These are phyloP conservation scores for Boehmeria nivea DNA, from an alignment of 306 rosid species.

Conservation along the genomic window DNA sequence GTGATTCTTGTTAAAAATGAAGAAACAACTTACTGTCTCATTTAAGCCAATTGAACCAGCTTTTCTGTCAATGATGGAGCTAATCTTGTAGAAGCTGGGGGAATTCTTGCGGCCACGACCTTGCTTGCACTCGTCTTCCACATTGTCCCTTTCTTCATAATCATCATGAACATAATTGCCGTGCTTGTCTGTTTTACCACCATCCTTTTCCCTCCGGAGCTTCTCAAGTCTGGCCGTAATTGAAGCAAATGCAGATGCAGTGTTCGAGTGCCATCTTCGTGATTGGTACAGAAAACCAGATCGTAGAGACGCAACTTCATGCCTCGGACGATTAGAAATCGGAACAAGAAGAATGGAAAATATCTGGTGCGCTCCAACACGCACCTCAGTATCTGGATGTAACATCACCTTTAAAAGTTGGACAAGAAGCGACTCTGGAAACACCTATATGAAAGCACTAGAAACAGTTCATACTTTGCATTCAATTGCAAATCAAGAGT, in stretches of 20 bases:
- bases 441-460: slow-evolving; percentile 49
- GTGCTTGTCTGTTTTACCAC: slow-evolving; percentile 38
- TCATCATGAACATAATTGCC: slow-evolving; percentile 36
- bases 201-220: slow-evolving; percentile 68
- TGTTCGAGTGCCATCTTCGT: slow-evolving; percentile 47
- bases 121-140: slow-evolving; percentile 63
- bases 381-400: slow-evolving; percentile 75
- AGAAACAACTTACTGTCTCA: slow-evolving; percentile 45
- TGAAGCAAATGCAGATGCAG: slow-evolving; percentile 79
- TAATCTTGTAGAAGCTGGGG: slow-evolving; percentile 59
- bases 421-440: slow-evolving; percentile 86
- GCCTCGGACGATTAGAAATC: slow-evolving; percentile 43
- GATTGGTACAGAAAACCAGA: slow-evolving; percentile 53
- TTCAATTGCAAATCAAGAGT: not conserved
- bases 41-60: slow-evolving; percentile 45
- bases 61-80: slow-evolving; percentile 62
- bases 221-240: slow-evolving; percentile 88
- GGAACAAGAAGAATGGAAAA: slow-evolving; percentile 80
- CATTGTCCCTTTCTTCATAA: slow-evolving; percentile 40
- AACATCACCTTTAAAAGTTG: slow-evolving; percentile 85
- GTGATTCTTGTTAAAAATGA: not conserved
- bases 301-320: slow-evolving; percentile 45
- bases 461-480: not conserved
- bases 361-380: slow-evolving; percentile 89
- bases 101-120: slow-evolving; percentile 51